Evolutionary conservation across 345 rosid species (phyloP), one percentile per base, ranked within the genome.

Genomic region (Cardamine occulta): DNA sequence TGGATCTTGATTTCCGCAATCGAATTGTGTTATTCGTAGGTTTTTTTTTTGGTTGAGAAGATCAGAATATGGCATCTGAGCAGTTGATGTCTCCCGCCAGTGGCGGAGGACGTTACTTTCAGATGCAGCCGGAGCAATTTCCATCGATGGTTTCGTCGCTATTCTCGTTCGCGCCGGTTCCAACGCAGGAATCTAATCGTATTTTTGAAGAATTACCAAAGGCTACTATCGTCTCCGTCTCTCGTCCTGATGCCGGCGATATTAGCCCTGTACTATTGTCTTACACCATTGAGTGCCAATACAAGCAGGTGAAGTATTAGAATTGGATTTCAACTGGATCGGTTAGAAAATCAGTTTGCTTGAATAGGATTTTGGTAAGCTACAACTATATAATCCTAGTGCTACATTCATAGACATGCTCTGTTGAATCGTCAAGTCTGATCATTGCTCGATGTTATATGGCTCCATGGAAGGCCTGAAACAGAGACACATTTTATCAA

Each of bases 201-300:
- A 83, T 95, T 40, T 95, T 95, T 77, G 96, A 95, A 29, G 97
- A 93, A 83, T 85, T 95, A 67, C 99, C 98, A 0, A 80, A 78
- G 76, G 96, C 93, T 5, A 70, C 74, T 37, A 93, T 93, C 74
- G 85, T 89, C 45, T 87, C 90, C 32, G 97, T 91, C 58, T 90
- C 97, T 11, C 74, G 98, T 29, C 98, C 98, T 53, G 99, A 95
- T 64, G 88, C 94, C 24, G 87, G 83, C 42, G 99, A 95, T 82
- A 89, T 95, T 26, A 93, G 96, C 48, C 98, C 99, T 55, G 80
- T 90, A 53, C 88, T 87, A 5, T 81, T 95, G 58, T 82, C 96
- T 55, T 95, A 95, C 76, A 90, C 94, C 59, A 87, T 95, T 26
- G 93, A 92, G 81, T 75, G 91, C 61, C 94, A 82, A 64, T 95